These are phyloP conservation scores for Entomophthora muscae DNA, from an alignment of 371 early-diverging fungal species.

Conservation along the genomic window DNA sequence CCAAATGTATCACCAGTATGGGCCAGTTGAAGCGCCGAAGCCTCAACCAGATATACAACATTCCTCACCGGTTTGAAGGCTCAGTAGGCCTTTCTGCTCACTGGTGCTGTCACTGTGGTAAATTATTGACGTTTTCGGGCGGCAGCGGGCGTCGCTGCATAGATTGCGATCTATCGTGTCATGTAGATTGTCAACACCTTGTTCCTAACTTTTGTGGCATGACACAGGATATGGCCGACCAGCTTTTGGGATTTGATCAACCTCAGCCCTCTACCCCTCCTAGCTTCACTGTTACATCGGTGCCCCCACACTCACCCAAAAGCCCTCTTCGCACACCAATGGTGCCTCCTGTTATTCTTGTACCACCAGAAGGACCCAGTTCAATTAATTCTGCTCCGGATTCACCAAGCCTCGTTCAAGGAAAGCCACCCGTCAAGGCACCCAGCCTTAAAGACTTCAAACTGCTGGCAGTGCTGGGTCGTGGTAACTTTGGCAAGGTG, in stretches of 20 bases:
- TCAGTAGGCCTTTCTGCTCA: slow-evolving; percentile 55
- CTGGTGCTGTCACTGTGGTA: slow-evolving; percentile 97
- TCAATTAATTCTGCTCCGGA: background rate
- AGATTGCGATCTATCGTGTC: slow-evolving; percentile 67
- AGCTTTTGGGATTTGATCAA: slow-evolving; percentile 11
- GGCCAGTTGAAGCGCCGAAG: slow-evolving; percentile 21
- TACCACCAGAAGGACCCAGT: background rate
- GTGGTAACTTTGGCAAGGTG: slow-evolving; percentile 96
- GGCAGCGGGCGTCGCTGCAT: slow-evolving; percentile 6
- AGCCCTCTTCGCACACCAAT: background rate
- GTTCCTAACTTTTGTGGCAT: slow-evolving; percentile 92
- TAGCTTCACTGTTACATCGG: background rate
- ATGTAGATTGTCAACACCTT: slow-evolving; percentile 60
- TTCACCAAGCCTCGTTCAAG: background rate
- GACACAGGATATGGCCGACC: slow-evolving; percentile 59
- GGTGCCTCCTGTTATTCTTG: background rate
- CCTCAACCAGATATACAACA: slow-evolving; percentile 29
- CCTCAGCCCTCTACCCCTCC: background rate
- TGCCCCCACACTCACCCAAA: background rate
- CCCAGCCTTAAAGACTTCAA: slow-evolving; percentile 49
- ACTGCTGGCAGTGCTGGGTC: slow-evolving; percentile 85
- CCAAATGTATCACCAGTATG: slow-evolving; percentile 70
- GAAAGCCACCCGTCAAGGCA: background rate
- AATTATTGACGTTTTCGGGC: slow-evolving; percentile 57
- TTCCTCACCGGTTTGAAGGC: slow-evolving; percentile 81